phyloP scores from a whole-genome alignment of 345 rosid genomes.

The Hevea brasiliensis region DNA sequence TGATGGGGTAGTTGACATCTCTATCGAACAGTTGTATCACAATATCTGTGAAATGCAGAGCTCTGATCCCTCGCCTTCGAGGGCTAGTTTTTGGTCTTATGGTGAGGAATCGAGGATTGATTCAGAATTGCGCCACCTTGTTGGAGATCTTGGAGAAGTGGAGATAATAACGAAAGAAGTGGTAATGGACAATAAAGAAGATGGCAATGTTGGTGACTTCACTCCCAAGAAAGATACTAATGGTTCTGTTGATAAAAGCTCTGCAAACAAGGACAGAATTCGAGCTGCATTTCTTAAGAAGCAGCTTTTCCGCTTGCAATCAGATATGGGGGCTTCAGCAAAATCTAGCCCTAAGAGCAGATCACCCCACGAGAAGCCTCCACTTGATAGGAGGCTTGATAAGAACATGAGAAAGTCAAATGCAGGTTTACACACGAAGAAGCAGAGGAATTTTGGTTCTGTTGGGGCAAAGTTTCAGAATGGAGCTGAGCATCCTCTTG shows the following conservation, averaged over 20 bases:
- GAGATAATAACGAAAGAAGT: conserved; percentile 55
- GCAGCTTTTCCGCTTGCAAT: conserved; percentile 30
- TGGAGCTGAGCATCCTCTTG: conserved; percentile 42
- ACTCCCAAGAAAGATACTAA: conserved; percentile 30
- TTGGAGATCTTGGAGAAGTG: conserved; percentile 51
- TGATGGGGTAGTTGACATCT: conserved; percentile 26
- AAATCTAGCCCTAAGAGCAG: conserved; percentile 42
- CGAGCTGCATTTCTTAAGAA: conserved; percentile 35
- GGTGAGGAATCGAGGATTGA: conserved; percentile 94
- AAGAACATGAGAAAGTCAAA: conserved; percentile 47
- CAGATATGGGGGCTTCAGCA: conserved; percentile 29
- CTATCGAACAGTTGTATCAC: conserved; percentile 58
- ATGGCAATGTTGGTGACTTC: conserved; percentile 34
- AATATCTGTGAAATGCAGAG: conserved; percentile 92
- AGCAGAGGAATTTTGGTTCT: conserved; percentile 37
- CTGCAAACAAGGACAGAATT: conserved; percentile 28
- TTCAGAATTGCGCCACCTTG: conserved; percentile 80
- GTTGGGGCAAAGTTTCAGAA: conserved; percentile 34
- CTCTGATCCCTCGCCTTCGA: conserved; percentile 83
- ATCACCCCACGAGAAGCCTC: conserved; percentile 37
- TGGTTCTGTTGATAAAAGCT: conserved; percentile 21
- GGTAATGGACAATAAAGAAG: conserved; percentile 42
- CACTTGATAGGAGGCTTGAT: conserved; percentile 30
- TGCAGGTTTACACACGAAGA: conserved; percentile 32
- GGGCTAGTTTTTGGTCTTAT: conserved; percentile 68